Conservation (phyloP, 768 basidiomycete genomes). For the Mycena albidolilacea region DNA sequence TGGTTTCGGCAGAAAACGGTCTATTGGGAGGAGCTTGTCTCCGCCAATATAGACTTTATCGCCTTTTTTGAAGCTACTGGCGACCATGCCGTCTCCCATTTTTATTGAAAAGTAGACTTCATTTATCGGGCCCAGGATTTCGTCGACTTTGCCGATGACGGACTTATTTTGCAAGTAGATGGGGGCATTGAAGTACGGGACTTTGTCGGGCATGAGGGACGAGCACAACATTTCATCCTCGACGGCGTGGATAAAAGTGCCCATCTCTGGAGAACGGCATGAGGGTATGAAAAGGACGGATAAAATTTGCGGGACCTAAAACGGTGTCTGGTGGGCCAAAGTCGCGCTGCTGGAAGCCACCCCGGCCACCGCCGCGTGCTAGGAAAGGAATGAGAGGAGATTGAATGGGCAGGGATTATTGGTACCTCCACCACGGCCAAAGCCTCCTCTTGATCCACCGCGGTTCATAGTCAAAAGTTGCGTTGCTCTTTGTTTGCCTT, state of each 20-base stretch:
- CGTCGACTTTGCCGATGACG: constrained; percentile 96
- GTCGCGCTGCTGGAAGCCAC: constrained; percentile 81
- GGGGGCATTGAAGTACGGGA: constrained; percentile 99
- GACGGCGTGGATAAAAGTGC: constrained; percentile 93
- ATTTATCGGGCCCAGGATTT: constrained; percentile 99
- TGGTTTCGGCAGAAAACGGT: constrained; percentile 97
- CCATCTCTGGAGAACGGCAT: constrained; percentile 78
- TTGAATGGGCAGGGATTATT: constrained; percentile 3
- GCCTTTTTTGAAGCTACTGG: constrained; percentile 95
- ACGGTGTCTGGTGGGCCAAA: constrained; percentile 86
- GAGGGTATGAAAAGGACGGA: constrained; percentile 26
- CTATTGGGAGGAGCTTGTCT: constrained; percentile 97
- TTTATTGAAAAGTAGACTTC: constrained; percentile 98
- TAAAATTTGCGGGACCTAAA: constrained; percentile 63
- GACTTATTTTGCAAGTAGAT: constrained; percentile 98
- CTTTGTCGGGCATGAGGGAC: constrained; percentile 87
- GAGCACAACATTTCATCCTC: constrained; percentile 99
- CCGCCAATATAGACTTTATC: constrained; percentile 98
- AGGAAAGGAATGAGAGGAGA: constrained; percentile 47
- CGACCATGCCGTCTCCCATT: constrained; percentile 96
- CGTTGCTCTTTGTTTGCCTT: background rate
- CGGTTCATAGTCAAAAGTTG: constrained; percentile 59
- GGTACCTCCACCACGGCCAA: constrained; percentile 68
- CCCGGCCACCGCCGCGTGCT: constrained; percentile 77
- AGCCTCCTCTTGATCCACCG: constrained; percentile 61